Percentiles rank a stretch among this genome's conserved stretches.
phyloP scores from a whole-genome alignment of 768 basidiomycete genomes.

The Kwoniella bestiolae region DNA sequence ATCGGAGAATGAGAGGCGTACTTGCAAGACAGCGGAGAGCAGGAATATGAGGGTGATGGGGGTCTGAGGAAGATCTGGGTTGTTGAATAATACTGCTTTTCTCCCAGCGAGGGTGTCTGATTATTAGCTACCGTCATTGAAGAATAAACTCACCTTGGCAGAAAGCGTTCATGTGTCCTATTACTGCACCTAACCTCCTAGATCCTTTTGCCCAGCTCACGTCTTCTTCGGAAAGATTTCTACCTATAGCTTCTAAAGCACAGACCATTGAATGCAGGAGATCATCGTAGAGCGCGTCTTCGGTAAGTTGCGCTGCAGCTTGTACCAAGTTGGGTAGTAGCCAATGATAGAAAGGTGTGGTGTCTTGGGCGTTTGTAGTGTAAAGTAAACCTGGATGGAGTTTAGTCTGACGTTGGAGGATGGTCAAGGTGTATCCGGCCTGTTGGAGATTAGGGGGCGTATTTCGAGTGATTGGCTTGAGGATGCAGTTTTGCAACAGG shows the following conservation, averaged over 20 bases:
- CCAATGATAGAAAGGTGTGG: conserved; percentile 47
- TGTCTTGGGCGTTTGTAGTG: background rate
- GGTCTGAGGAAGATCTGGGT: background rate
- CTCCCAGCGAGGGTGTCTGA: conserved; percentile 2
- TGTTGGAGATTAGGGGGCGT: conserved; percentile 11
- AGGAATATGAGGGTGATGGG: conserved; percentile 4
- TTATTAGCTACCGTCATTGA: background rate
- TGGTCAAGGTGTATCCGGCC: conserved; percentile 38
- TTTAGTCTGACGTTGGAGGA: conserved; percentile 34
- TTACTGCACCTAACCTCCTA: conserved; percentile 10
- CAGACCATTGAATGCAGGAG: conserved; percentile 14
- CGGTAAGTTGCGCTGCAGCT: conserved; percentile 21
- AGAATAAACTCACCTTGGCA: conserved; percentile 22
- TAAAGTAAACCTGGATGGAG: conserved; percentile 38
- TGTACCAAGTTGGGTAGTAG: conserved; percentile 41
- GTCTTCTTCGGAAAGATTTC: conserved; percentile 27
- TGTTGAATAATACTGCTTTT: conserved; percentile 3
- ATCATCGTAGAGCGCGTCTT: conserved; percentile 23
- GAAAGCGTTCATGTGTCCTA: conserved; percentile 23
- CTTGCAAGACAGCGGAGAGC: conserved; percentile 1
- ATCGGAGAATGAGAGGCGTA: conserved; percentile 14
- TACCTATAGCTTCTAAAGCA: conserved; percentile 23
- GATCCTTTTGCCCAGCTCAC: conserved; percentile 23
- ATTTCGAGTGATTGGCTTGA: conserved; percentile 24
- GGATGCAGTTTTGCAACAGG: conserved; percentile 43